phyloP scores from a whole-genome alignment of 768 basidiomycete species.

The Mycena haematopus region DNA sequence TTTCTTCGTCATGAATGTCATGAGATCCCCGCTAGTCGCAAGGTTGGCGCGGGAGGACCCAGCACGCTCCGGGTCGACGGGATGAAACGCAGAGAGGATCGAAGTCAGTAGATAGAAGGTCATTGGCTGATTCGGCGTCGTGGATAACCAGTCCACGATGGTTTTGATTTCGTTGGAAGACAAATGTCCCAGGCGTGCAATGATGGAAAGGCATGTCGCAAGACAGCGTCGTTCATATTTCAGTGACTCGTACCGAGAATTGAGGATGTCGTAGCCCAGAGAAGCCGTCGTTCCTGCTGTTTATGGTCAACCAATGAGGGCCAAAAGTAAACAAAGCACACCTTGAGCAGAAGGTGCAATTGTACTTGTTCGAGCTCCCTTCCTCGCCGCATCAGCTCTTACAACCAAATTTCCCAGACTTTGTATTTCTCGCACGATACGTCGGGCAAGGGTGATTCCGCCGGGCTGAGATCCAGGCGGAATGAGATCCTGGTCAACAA shows the following conservation, averaged over 20 bases:
- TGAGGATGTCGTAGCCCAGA: slow-evolving; percentile 71
- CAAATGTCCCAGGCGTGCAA: slow-evolving; percentile 69
- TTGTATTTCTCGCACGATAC: slow-evolving; percentile 71
- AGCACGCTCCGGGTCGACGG: slow-evolving; percentile 60
- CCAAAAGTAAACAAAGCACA: slow-evolving; percentile 38
- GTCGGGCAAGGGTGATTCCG: slow-evolving; percentile 54
- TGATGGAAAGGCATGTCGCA: slow-evolving; percentile 63
- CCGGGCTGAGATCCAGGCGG: slow-evolving; percentile 35
- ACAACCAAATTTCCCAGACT: slow-evolving; percentile 57
- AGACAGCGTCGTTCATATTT: slow-evolving; percentile 76
- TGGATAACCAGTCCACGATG: slow-evolving; percentile 74
- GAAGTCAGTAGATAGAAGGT: slow-evolving; percentile 72
- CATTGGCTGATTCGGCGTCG: slow-evolving; percentile 70
- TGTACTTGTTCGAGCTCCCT: slow-evolving; percentile 69
- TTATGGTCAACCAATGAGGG: slow-evolving; percentile 2
- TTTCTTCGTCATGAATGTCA: slow-evolving; percentile 66
- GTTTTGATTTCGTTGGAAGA: slow-evolving; percentile 64
- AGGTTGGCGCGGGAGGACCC: slow-evolving; percentile 55
- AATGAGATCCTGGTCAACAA: slow-evolving; percentile 62
- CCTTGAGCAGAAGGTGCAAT: slow-evolving; percentile 61
- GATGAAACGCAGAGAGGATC: slow-evolving; percentile 70
- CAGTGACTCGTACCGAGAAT: slow-evolving; percentile 73
- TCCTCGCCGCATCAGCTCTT: slow-evolving; percentile 62
- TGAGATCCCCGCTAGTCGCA: slow-evolving; percentile 51
- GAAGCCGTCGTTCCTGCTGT: slow-evolving; percentile 47